phyloP scores from a whole-genome alignment of 1,284 basidiomycete genomes.

The Schizophyllum commune region DNA sequence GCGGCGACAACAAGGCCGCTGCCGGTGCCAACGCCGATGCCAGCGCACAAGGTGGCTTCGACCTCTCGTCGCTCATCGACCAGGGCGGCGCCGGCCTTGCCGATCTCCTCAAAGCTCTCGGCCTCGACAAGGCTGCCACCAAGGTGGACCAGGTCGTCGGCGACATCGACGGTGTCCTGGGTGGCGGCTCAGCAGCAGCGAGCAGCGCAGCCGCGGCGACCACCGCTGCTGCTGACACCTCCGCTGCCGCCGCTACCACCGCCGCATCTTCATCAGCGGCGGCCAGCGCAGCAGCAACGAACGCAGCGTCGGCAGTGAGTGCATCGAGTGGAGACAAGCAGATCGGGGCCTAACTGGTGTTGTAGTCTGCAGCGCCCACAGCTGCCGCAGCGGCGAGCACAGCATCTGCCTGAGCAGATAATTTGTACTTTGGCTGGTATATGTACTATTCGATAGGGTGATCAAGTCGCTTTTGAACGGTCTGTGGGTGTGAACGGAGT shows the following conservation, averaged over 20 bases:
- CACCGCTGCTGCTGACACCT: background rate
- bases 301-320: no score
- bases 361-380: no score
- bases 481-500: background rate
- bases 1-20: background rate
- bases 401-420: background rate
- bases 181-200: background rate
- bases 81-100: background rate
- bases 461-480: background rate
- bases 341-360: no score
- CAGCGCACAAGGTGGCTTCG: no score
- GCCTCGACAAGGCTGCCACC: background rate
- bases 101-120: background rate
- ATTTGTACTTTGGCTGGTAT: background rate
- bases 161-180: background rate
- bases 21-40: no score
- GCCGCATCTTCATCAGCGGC: no score
- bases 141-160: background rate
- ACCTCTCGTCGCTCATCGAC: background rate
- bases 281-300: no score
- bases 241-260: no score
- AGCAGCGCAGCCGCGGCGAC: background rate
- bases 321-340: no score
- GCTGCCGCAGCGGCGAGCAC: no score
- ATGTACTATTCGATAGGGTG: background rate